Conservation (phyloP, 2,329 filamentous ascomycete genomes). For the Calonectria naviculata region DNA sequence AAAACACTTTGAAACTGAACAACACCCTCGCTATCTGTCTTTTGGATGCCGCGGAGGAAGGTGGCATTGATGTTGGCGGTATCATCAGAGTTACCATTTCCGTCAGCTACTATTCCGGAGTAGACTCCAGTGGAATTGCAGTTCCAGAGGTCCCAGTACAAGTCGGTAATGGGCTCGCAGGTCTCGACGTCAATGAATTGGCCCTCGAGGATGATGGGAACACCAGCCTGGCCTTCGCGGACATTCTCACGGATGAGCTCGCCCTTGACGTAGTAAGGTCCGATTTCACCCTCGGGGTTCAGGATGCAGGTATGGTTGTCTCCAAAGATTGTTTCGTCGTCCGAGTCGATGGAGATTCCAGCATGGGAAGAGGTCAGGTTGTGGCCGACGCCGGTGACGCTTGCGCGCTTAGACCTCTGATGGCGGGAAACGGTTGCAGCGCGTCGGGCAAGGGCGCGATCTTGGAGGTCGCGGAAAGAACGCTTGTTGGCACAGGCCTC, state of each 20-base stretch:
- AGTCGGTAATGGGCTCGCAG: constrained; percentile 51
- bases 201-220: constrained; percentile 47
- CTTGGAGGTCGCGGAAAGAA: not conserved
- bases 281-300: not conserved
- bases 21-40: constrained; percentile 46
- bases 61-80: constrained; percentile 35
- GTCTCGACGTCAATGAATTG: constrained; percentile 56
- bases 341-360: not conserved
- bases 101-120: constrained; percentile 49
- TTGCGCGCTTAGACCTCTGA: not conserved
- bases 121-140: constrained; percentile 60
- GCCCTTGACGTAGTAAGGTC: not conserved
- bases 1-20: constrained; percentile 47
- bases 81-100: constrained; percentile 46
- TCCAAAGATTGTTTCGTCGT: not conserved
- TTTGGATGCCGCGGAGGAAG: constrained; percentile 46
- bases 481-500: not conserved
- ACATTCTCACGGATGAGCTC: not conserved
- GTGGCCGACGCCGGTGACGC: not conserved
- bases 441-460: not conserved
- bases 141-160: constrained; percentile 57
- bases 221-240: not conserved
- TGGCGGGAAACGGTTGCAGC: not conserved
- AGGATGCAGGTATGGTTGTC: not conserved
- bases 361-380: not conserved